phyloP scores from a whole-genome alignment of 106 monocot species.

The Allium fistulosum region DNA sequence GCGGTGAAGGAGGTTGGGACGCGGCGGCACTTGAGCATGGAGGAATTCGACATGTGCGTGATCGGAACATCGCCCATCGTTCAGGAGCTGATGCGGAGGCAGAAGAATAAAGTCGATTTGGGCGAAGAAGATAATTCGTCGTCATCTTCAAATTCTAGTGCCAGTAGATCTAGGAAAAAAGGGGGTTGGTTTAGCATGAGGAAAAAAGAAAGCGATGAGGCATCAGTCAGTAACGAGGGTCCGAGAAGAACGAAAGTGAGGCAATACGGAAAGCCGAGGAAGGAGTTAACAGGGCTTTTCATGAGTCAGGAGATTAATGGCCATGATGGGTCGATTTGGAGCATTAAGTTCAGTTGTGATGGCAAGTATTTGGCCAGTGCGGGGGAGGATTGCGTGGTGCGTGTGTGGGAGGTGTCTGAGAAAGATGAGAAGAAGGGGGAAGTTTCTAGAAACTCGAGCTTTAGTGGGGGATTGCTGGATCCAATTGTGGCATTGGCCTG shows the following conservation, averaged over 20 bases:
- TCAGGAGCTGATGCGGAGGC: conserved; percentile 84
- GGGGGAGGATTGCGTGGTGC: conserved; percentile 65
- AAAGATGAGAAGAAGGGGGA: conserved; percentile 29
- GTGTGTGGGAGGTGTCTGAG: conserved; percentile 42
- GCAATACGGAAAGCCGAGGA: conserved; percentile 51
- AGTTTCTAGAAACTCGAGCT: conserved; percentile 19
- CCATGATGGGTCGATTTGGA: conserved; percentile 68
- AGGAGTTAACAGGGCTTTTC: conserved; percentile 56
- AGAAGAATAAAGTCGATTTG: conserved; percentile 14
- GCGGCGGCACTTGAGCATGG: conserved; percentile 71
- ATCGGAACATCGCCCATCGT: conserved; percentile 76
- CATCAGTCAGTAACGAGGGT: conserved; percentile 51
- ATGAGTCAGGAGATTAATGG: conserved; percentile 62
- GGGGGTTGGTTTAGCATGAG: conserved; percentile 45
- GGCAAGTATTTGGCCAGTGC: conserved; percentile 50
- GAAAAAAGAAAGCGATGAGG: conserved; percentile 63
- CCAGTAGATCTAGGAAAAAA: conserved; percentile 20
- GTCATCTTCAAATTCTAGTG: not conserved
- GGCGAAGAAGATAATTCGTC: not conserved
- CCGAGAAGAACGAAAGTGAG: conserved; percentile 53
- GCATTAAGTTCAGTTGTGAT: conserved; percentile 52
- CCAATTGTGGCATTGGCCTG: conserved; percentile 18
- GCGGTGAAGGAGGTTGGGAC: conserved; percentile 61
- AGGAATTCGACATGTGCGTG: conserved; percentile 77
- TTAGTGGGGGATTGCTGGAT: conserved; percentile 29